These are phyloP conservation scores for Claviceps humidiphila DNA, from an alignment of 2,329 filamentous ascomycete genomes.

Conservation along the genomic window DNA sequence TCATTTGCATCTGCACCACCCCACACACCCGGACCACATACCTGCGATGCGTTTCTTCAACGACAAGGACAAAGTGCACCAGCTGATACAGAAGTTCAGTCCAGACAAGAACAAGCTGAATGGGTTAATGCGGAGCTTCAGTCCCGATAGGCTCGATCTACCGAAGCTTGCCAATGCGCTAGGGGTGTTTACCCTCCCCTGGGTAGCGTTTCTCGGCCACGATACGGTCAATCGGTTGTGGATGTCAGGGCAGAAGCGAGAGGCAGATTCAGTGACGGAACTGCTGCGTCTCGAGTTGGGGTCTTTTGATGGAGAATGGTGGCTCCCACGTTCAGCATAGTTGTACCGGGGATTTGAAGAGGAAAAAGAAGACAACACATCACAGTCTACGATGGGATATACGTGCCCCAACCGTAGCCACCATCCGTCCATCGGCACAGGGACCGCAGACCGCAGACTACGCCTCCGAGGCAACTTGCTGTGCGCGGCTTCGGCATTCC, in stretches of 20 bases:
- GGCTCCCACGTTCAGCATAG: too few relatives aligned
- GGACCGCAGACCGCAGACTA: neutral
- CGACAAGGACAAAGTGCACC: conserved; percentile 18
- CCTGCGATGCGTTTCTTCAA: conserved; percentile 34
- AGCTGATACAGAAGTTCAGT: conserved; percentile 13
- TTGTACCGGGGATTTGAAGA: too few relatives aligned
- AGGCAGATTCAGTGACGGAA: conserved; percentile 27
- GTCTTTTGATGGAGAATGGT: conserved; percentile 6
- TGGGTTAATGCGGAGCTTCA: conserved; percentile 13
- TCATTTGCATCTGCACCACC: conserved; percentile 42
- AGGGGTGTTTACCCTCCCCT: conserved; percentile 20
- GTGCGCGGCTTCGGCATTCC: too few relatives aligned
- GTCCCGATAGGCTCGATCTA: conserved; percentile 13
- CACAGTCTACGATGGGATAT: too few relatives aligned
- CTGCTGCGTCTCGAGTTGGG: conserved; percentile 24
- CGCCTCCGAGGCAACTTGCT: neutral
- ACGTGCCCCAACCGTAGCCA: too few relatives aligned
- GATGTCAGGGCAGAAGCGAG: conserved; percentile 23
- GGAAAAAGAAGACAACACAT: neutral
- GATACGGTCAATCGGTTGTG: conserved; percentile 34
- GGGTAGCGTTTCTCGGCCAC: conserved; percentile 28
- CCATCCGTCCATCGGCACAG: neutral
- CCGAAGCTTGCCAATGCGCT: conserved; percentile 13
- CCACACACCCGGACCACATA: conserved; percentile 32
- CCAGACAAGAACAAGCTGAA: conserved; percentile 16